Evolutionary conservation across 495 filamentous ascomycete species (phyloP).

Genomic region (Lasiosphaeriaceae sp.): DNA sequence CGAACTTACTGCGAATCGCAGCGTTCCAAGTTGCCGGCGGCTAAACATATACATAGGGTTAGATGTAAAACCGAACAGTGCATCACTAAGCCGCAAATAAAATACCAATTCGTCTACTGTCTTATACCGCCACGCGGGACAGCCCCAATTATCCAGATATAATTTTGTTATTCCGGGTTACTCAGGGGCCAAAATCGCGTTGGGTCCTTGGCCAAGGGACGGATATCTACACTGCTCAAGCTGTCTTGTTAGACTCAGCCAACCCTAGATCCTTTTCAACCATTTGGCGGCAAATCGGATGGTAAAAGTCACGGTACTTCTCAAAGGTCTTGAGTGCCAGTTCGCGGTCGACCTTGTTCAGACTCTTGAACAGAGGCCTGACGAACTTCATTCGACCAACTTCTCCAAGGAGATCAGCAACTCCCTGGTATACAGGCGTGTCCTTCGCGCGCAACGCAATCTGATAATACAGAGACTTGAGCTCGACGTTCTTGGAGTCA

Average conservation of each 20-base stretch:
- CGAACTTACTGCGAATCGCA: too few relatives aligned
- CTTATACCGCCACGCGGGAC: too few relatives aligned
- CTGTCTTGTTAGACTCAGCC: slow-evolving; percentile 2
- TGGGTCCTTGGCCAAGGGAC: background rate
- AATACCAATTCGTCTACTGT: too few relatives aligned
- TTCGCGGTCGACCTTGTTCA: slow-evolving; percentile 67
- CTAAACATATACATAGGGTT: too few relatives aligned
- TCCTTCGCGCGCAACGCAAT: slow-evolving; percentile 74
- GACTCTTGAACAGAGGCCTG: slow-evolving; percentile 68
- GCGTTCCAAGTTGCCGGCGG: too few relatives aligned
- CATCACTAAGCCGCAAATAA: too few relatives aligned
- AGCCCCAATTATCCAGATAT: too few relatives aligned
- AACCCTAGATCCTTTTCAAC: slow-evolving; percentile 76
- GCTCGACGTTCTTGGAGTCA: slow-evolving; percentile 74
- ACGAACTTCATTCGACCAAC: slow-evolving; percentile 98
- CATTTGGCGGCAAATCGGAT: slow-evolving; percentile 83
- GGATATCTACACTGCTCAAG: background rate
- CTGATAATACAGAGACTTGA: slow-evolving; percentile 71
- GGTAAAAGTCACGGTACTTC: slow-evolving; percentile 87
- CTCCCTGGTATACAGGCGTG: slow-evolving; percentile 58
- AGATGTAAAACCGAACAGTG: too few relatives aligned
- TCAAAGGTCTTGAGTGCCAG: slow-evolving; percentile 80
- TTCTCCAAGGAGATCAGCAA: slow-evolving; percentile 68
- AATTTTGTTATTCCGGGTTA: too few relatives aligned
- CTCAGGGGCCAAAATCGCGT: too few relatives aligned